A percentile compares a stretch with the other conserved stretches of the same genome.
Evolutionary conservation across 805 yeast genomes (phyloP).

Genomic region (Zygoascus flipseniorum): DNA sequence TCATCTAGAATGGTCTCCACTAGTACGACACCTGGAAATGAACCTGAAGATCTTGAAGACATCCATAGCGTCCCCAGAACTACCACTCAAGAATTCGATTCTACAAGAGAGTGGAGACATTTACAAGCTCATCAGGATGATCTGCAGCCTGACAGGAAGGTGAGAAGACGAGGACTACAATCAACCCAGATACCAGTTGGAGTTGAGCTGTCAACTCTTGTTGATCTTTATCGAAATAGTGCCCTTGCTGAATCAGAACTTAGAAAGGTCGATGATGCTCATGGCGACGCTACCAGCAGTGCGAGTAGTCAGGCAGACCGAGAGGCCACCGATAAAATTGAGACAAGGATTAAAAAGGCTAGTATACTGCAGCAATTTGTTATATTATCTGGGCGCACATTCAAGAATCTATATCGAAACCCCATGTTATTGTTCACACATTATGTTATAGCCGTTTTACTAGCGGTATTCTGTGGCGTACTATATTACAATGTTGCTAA

Average conservation of each 20-base stretch:
- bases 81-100: slow-evolving; percentile 30
- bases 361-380: slow-evolving; percentile 53
- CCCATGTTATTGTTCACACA: slow-evolving; percentile 84
- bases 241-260: slow-evolving; percentile 17
- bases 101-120: slow-evolving; percentile 81
- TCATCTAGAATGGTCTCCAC: not conserved
- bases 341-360: slow-evolving; percentile 36
- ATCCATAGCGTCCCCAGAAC: not conserved
- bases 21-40: slow-evolving; percentile 1
- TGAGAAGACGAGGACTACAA: not conserved
- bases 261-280: slow-evolving; percentile 15
- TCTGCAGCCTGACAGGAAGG: not conserved
- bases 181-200: slow-evolving; percentile 1
- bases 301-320: slow-evolving; percentile 12
- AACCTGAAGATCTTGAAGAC: slow-evolving; percentile 10
- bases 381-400: slow-evolving; percentile 78
- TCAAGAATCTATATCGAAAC: slow-evolving; percentile 86
- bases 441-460: slow-evolving; percentile 62
- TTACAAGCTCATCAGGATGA: slow-evolving; percentile 76
- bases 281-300: slow-evolving; percentile 18
- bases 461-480: slow-evolving; percentile 80
- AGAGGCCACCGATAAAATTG: slow-evolving; percentile 2
- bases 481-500: slow-evolving; percentile 75
- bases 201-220: slow-evolving; percentile 22
- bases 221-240: slow-evolving; percentile 23